Conservation (phyloP, 192 early-diverging fungal species). For the Coemansia sp. region DNA sequence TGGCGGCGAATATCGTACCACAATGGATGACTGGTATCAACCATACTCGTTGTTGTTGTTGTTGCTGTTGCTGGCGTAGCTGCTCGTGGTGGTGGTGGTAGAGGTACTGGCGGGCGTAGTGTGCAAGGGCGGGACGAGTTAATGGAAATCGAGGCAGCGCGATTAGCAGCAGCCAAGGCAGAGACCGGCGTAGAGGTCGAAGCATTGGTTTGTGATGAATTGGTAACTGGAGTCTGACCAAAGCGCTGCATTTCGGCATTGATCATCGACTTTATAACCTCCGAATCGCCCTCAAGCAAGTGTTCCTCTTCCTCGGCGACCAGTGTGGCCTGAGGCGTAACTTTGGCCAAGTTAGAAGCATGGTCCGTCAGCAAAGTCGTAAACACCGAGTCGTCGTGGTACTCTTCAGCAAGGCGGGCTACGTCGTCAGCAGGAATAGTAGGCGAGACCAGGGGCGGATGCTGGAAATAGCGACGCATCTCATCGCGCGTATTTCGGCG, state of each 20-base stretch:
- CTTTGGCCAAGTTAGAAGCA: conserved; percentile 5
- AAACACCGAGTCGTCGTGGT: conserved; percentile 35
- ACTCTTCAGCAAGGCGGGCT: conserved; percentile 9
- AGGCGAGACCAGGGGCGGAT: conserved; percentile 22
- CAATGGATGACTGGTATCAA: background rate
- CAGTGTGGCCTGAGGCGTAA: conserved; percentile 42
- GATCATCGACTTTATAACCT: conserved; percentile 10
- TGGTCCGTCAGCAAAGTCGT: conserved; percentile 14
- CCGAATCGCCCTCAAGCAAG: conserved; percentile 13
- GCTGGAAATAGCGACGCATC: conserved; percentile 59
- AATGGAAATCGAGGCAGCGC: no score
- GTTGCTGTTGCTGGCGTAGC: background rate
- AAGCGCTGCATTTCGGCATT: conserved; percentile 30
- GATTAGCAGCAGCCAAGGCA: background rate
- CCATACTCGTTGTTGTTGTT: no score
- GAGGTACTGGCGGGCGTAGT: background rate
- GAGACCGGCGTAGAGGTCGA: background rate
- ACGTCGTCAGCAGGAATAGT: background rate
- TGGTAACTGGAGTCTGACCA: conserved; percentile 16
- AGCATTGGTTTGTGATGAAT: background rate
- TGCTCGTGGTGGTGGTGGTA: background rate
- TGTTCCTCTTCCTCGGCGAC: conserved; percentile 43
- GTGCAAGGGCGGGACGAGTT: background rate
- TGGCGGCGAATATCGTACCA: background rate
- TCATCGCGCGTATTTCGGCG: conserved; percentile 50